Evolutionary conservation across 257 asterid genomes (phyloP), one percentile per base, ranked within the genome.

Genomic region (Gardenia jasminoides): DNA sequence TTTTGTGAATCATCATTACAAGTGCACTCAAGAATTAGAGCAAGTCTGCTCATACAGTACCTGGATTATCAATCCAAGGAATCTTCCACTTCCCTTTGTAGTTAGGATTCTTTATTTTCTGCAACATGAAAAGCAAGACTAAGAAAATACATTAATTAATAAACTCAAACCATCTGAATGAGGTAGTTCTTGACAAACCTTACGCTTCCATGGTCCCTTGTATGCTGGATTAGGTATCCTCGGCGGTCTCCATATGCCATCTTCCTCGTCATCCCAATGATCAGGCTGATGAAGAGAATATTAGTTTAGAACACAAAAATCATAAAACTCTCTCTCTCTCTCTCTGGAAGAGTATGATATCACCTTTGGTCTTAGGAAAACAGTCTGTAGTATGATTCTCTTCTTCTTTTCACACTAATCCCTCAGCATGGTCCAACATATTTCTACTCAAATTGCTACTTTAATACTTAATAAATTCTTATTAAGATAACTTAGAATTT

Each of bases 181-280:
- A 17, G 65, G 77, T 36, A 46, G 54, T 71, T 64, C 48, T 67
- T 26, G 66, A 4, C 80, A 69, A 78, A 91, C 96, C 94, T 91
- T 94, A 33, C 80, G 84, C 82, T 82, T 91, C 97, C 97, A 91
- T 47, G 97, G 93, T 72, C 97, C 97, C 79, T 83, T 91, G 82
- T 84, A 92, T 36, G 90, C 93, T 31, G 97, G 97, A 81, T 92
- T 92, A 47, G 97, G 97, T 79, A 91, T 82, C 86, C 83, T 94
- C 58, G 93, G 85, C 13, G 97, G 86, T 78, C 81, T 92, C 98
- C 98, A 94, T 77, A 88, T 80, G 73, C 98, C 98, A 87, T 92
- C 98, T 75, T 94, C 97, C 12, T 94, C 97, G 85, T 94, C 98
- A 81, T 94, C 98, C 98, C 98, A 94, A 79, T 94, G 88, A 84